Base-by-base conservation (phyloP, 2,329 filamentous ascomycete genomes). In the Aspergillus neotritici region DNA sequence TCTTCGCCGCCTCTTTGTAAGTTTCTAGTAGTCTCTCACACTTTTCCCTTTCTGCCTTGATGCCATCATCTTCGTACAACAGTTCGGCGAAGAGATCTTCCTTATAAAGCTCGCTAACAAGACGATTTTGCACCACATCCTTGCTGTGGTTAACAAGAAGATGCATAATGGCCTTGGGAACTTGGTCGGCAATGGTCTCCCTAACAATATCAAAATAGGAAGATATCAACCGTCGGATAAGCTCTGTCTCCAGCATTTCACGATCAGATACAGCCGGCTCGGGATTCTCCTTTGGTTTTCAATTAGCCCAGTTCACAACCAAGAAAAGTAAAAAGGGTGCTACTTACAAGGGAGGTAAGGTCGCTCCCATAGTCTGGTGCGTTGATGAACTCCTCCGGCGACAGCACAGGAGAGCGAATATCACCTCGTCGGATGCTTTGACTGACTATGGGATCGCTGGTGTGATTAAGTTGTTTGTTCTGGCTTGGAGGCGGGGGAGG, bases 191-290 rank as follows among this genome's bases (percentile, higher is more conserved):
- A 58, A 96, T 95, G n/a, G 88, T 91, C 70, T 98, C 93, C 50
- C 93, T 87, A 36, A 98, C 93, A 60, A 98, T 98, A 67, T 95
- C 94, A 76, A 98, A 98, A 75, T 98, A 98, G 1, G 90, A 96
- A 28, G 87, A 94, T 65, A 98, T 98, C 44, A 98, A 80, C 36
- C 90, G 87, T 36, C 91, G 86, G 64, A 98, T 98, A 32, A 98
- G 82, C 69, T 98, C 93, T 8, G 93, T 97, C 71, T 98, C 93
- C 74, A 98, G 86, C 34, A 89, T 86, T 71, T 98, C 93, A 40
- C 93, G 87, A 55, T 98, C 93, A 1, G 90, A 96, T 58, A 98
- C 79, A 43, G 87, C 88, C 29, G 89, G 89, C 61, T 94, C 89
- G 48, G 83, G 80, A 40, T 64, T 64, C 41, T 72, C 64, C 48